Evolutionary conservation across 2,329 filamentous ascomycete species (phyloP).

Genomic region (Talaromyces sp.): DNA sequence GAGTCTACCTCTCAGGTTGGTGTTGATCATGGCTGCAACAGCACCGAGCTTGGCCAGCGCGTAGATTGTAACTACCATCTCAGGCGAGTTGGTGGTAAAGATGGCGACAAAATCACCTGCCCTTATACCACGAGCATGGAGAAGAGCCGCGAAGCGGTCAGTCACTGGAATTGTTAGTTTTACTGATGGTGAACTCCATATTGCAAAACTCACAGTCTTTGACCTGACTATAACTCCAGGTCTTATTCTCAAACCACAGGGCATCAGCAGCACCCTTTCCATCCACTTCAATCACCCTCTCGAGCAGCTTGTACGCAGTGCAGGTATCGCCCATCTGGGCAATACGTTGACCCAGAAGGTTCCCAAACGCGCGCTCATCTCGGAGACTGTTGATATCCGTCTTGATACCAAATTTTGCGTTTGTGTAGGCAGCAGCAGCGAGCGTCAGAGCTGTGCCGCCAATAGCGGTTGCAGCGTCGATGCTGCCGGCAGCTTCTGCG

Average conservation of each 20-base stretch:
- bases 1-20: conserved; percentile 39
- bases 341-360: conserved; percentile 32
- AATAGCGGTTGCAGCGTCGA: conserved; percentile 3
- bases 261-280: conserved; percentile 34
- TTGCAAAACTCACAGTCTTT: conserved; percentile 35
- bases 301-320: conserved; percentile 40
- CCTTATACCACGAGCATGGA: conserved; percentile 33
- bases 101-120: conserved; percentile 41
- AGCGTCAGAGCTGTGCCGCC: conserved; percentile 29
- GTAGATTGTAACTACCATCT: conserved; percentile 42
- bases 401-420: conserved; percentile 39
- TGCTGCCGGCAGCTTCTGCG: conserved; percentile 6
- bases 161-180: conserved; percentile 28
- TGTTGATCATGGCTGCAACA: conserved; percentile 44
- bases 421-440: conserved; percentile 37
- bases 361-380: conserved; percentile 27
- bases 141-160: conserved; percentile 39
- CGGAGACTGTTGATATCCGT: conserved; percentile 34
- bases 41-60: conserved; percentile 45
- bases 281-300: conserved; percentile 36
- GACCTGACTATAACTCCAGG: conserved; percentile 43
- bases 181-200: neutral
- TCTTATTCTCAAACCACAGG: conserved; percentile 46
- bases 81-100: conserved; percentile 46
- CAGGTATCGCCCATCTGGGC: conserved; percentile 33